Evolutionary conservation across 345 rosid genomes (phyloP).

Genomic region (Populus simonii): DNA sequence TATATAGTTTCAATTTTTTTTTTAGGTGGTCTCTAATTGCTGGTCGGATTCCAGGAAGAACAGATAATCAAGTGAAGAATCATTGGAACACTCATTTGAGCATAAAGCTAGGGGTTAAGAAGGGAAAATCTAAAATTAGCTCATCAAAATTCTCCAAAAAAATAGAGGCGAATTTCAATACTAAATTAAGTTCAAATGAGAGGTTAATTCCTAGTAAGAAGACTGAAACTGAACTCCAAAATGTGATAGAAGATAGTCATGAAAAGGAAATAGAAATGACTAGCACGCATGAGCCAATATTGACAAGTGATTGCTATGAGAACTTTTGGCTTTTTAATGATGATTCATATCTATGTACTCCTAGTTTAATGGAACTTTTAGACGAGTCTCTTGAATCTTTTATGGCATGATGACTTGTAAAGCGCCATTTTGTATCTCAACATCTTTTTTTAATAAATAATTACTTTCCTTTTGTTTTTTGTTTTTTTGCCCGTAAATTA

Average conservation of each 20-base stretch:
- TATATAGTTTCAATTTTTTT: not conserved
- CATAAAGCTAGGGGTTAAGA: conserved; percentile 19
- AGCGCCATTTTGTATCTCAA: not conserved
- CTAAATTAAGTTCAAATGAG: not conserved
- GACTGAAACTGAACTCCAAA: too few species aligned
- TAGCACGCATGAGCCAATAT: not conserved
- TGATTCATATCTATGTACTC: not conserved
- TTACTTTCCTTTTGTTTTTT: not conserved
- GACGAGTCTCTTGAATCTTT: conserved; percentile 25
- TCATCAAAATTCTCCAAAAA: not conserved
- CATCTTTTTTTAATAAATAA: not conserved
- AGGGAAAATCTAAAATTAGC: conserved; percentile 1
- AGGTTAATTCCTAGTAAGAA: too few species aligned
- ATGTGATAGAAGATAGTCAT: not conserved
- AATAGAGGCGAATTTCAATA: not conserved
- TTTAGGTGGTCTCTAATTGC: conserved; percentile 47
- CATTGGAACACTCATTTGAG: conserved; percentile 47
- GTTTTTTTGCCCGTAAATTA: not conserved
- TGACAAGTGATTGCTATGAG: not conserved
- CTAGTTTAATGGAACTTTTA: conserved; percentile 16
- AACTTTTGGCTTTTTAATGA: conserved; percentile 21
- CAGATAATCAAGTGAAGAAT: conserved; percentile 50
- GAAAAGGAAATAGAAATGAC: not conserved
- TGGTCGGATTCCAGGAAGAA: conserved; percentile 47
- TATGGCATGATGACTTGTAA: conserved; percentile 16